Evolutionary conservation across 2,329 filamentous ascomycete species (phyloP).

Genomic region (Paracoccidioides lutzii): DNA sequence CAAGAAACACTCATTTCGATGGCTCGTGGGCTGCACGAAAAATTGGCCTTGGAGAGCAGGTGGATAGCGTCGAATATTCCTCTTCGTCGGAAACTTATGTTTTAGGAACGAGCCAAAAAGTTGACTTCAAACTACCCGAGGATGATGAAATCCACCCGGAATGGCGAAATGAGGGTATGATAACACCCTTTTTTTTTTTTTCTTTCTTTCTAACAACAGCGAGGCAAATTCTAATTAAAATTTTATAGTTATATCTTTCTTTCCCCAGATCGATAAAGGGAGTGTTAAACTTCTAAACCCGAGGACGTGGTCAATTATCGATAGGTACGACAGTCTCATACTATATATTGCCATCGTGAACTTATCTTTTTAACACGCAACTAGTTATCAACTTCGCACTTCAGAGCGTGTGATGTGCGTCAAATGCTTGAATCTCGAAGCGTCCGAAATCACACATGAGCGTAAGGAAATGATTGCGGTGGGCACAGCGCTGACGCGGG

Average conservation of each 20-base stretch:
- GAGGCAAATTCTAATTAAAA: constrained; percentile 9
- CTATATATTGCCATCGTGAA: neutral
- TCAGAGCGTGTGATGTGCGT: constrained; percentile 71
- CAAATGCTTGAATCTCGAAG: constrained; percentile 70
- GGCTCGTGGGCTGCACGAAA: constrained; percentile 64
- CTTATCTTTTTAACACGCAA: constrained; percentile 5
- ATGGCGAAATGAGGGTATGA: constrained; percentile 56
- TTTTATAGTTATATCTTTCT: constrained; percentile 37
- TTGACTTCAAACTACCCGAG: constrained; percentile 70
- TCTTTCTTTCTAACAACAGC: neutral
- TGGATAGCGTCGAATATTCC: constrained; percentile 65
- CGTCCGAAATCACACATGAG: constrained; percentile 83
- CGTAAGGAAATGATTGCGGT: constrained; percentile 69
- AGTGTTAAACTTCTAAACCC: constrained; percentile 68
- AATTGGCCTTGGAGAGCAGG: constrained; percentile 55
- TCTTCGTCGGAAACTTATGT: constrained; percentile 61
- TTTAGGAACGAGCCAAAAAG: constrained; percentile 53
- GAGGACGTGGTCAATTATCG: constrained; percentile 63
- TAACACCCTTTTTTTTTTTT: neutral
- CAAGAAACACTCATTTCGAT: constrained; percentile 55
- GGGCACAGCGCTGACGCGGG: constrained; percentile 72
- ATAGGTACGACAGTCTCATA: constrained; percentile 36
- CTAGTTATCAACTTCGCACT: constrained; percentile 52
- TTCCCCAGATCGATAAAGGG: constrained; percentile 58
- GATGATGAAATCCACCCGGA: constrained; percentile 75